Evolutionary conservation across 2,329 filamentous ascomycete genomes (phyloP), one percentile per base, ranked within the genome.

Genomic region (Rugonectria rugulosa): DNA sequence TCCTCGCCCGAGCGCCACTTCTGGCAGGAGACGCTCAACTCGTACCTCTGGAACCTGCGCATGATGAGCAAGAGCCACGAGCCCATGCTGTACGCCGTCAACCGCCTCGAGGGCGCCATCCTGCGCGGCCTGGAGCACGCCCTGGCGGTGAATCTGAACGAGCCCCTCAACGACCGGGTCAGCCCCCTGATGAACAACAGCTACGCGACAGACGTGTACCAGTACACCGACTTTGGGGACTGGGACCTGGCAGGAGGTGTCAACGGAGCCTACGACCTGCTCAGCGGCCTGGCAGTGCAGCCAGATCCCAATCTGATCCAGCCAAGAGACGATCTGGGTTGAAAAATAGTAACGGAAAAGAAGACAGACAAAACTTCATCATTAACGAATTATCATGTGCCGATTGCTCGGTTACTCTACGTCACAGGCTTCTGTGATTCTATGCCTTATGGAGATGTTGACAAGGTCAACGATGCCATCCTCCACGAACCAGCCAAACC

Each of bases 71-170:
- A 75, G 53, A 69, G 68, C 40, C 67, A 68, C 48, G 68, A 73
- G 21, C 72, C 72, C 3, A 73, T 74, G 65, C 67, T 68, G 34
- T 74, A 74, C 43, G 72, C 72, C 7, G 72, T 73, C 15, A 73
- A 73, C 48, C 68, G 72, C 7, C 66, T 74, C 5, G 72, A 74
- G 42, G 72, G 72, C 26, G 71, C 70, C n/a, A 73, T 74, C 40
- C 59, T 74, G 27, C 69, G 72, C n/a, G 72, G 72, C 2, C 59
- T 74, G 4, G 72, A 74, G 60, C 72, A 74, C 55, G 69, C 72
- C 2, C 65, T 74, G 3, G 72, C 70, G 2, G 69, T 74, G 15
- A 72, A 72, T 31, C 56, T 73, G 14, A 63, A 73, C 27, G 70
- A 72, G 48, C 70, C 70, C 9, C 31, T 64, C 26, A 64, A 70